Conservation (phyloP, 805 yeast genomes). For the Ogataea paradorogensis region DNA sequence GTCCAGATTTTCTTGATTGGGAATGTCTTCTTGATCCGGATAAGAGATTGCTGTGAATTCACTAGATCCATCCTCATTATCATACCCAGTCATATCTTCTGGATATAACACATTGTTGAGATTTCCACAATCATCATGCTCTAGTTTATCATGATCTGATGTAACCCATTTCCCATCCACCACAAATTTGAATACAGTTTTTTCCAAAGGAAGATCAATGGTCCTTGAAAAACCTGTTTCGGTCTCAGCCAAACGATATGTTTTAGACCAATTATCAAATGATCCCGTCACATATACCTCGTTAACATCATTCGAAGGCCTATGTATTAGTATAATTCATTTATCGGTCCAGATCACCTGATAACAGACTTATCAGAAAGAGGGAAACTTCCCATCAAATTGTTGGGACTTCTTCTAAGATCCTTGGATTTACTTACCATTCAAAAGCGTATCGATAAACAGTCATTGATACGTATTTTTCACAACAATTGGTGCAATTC, state of each 20-base stretch:
- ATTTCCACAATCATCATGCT: constrained; percentile 43
- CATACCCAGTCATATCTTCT: constrained; percentile 24
- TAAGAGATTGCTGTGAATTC: constrained; percentile 34
- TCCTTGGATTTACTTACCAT: constrained; percentile 18
- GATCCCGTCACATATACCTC: constrained; percentile 61
- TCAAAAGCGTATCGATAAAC: constrained; percentile 24
- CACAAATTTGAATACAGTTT: constrained; percentile 51
- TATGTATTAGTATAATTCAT: constrained; percentile 9
- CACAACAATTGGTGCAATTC: background rate
- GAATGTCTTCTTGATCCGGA: constrained; percentile 21
- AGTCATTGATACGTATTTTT: constrained; percentile 8
- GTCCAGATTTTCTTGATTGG: constrained; percentile 20
- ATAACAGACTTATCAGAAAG: background rate
- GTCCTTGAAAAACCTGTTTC: constrained; percentile 41
- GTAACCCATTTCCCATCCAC: constrained; percentile 58
- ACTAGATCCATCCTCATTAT: constrained; percentile 27
- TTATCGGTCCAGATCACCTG: constrained; percentile 2
- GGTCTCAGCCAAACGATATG: constrained; percentile 41
- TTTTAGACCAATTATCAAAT: constrained; percentile 54
- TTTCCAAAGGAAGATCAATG: constrained; percentile 38
- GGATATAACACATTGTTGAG: constrained; percentile 50
- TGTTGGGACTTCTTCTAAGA: background rate
- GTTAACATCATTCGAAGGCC: constrained; percentile 30
- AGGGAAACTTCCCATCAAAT: background rate
- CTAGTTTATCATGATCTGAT: constrained; percentile 37